These are phyloP conservation scores for Fusarium temperatum DNA, from an alignment of 2,329 filamentous ascomycete species.

Conservation along the genomic window DNA sequence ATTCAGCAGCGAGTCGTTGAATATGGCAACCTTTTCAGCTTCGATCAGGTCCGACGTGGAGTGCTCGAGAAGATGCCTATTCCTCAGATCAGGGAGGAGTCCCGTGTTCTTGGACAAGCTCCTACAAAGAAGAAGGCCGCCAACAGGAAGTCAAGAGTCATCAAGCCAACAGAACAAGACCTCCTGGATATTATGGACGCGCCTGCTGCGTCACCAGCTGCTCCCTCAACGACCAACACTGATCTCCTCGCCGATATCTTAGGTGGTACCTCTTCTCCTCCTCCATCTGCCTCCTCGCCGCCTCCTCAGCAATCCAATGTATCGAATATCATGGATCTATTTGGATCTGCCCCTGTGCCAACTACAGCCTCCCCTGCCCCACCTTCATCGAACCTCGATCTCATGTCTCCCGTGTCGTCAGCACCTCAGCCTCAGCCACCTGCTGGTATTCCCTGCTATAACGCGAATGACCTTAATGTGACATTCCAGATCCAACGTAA, in stretches of 20 bases:
- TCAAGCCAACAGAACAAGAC: conserved; percentile 90
- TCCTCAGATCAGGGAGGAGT: conserved; percentile 95
- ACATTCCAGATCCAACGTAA: conserved; percentile 87
- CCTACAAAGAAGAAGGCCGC: conserved; percentile 73
- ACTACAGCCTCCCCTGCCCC: conserved; percentile 45
- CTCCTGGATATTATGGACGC: conserved; percentile 91
- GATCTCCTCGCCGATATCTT: conserved; percentile 93
- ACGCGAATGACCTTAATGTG: conserved; percentile 84
- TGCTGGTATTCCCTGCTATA: conserved; percentile 78
- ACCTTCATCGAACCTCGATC: conserved; percentile 57
- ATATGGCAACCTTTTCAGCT: conserved; percentile 92
- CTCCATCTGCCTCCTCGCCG: conserved; percentile 52
- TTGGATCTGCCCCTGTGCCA: conserved; percentile 61
- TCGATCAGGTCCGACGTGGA: conserved; percentile 85
- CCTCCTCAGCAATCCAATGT: conserved; percentile 65
- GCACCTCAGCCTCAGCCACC: conserved; percentile 52
- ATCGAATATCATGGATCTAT: conserved; percentile 90
- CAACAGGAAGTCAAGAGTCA: conserved; percentile 78
- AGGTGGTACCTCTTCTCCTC: conserved; percentile 70
- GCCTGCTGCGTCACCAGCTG: conserved; percentile 62
- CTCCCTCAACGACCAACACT: conserved; percentile 73
- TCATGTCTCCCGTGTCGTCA: conserved; percentile 58
- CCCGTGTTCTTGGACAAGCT: conserved; percentile 86
- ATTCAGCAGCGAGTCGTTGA: conserved; percentile 96
- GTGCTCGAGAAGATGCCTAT: conserved; percentile 98